A percentile compares a stretch with the other conserved stretches of the same genome.
phyloP scores from a whole-genome alignment of 2,329 filamentous ascomycete species.

The Tolypocladium album region DNA sequence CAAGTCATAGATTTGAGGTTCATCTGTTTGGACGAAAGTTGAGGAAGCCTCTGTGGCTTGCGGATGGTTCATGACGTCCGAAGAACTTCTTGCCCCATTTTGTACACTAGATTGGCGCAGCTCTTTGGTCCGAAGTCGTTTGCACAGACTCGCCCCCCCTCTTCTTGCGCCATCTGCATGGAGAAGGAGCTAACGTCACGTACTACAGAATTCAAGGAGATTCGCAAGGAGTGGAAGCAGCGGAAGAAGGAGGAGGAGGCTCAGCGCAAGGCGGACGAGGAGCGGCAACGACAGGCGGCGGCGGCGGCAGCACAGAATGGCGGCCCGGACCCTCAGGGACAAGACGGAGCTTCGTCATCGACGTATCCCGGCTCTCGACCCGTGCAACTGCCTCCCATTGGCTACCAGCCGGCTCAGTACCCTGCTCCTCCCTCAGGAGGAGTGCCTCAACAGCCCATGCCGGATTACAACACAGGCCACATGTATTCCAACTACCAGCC shows the following conservation, averaged over 20 bases:
- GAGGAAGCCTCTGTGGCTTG: background rate
- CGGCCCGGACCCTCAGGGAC: conserved; percentile 32
- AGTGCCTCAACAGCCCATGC: conserved; percentile 39
- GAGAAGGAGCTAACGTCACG: conserved; percentile 8
- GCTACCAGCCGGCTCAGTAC: conserved; percentile 59
- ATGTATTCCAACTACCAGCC: conserved; percentile 49
- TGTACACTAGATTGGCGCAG: background rate
- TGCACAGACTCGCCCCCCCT: background rate
- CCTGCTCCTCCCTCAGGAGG: conserved; percentile 47
- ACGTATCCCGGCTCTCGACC: conserved; percentile 46
- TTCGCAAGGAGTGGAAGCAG: conserved; percentile 97
- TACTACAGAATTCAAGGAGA: conserved; percentile 87
- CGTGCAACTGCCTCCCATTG: conserved; percentile 64
- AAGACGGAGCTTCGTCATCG: conserved; percentile 33
- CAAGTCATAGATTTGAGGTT: too few species aligned
- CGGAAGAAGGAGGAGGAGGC: conserved; percentile 98
- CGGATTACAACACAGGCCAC: conserved; percentile 43
- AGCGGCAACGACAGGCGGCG: conserved; percentile 51
- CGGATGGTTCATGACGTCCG: background rate
- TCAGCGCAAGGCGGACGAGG: conserved; percentile 80
- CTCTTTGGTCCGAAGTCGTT: background rate
- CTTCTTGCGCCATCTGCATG: background rate
- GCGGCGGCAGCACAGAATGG: conserved; percentile 40
- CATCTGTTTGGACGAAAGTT: background rate
- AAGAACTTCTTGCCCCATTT: background rate